Evolutionary conservation across 2,329 filamentous ascomycete species (phyloP), one percentile per base, ranked within the genome.

Genomic region (Verticillium nubilum): DNA sequence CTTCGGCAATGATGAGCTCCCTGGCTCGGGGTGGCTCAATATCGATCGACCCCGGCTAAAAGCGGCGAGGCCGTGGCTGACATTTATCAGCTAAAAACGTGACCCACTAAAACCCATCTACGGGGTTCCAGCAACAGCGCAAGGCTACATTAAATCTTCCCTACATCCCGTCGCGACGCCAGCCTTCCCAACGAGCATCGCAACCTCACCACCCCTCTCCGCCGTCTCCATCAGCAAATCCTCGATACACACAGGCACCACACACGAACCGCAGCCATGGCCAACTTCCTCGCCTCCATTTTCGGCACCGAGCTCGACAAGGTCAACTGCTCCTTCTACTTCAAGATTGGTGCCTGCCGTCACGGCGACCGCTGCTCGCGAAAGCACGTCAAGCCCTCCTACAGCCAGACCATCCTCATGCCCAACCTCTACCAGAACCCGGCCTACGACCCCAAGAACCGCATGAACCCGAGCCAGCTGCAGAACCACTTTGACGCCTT

Each of bases 221-320:
- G 58, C 57, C 54, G 19, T 13, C 29, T 6, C n/a, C 42, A 56
- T 15, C 35, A 26, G 10, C 23, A n/a, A 31, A 57, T 12, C 27
- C 29, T 37, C 54, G 26, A 28, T 15, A 42, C 27, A n/a, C 2
- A 3, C 35, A 19, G 5, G 17, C 37, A 17, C 28, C 19, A 57
- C 17, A n/a, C n/a, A n/a, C 55, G 42, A 12, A 52, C 29, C 26
- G 25, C 33, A 23, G 19, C 33, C 52, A 97, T 97, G 93, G 93
- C 93, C 72, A 97, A 97, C 83, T 98, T 97, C 75, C 90, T 99
- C 75, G 95, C 95, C 71, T 97, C 92, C 74, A 99, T 99, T 80
- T 99, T 99, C 83, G 95, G 95, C 72, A 99, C 95, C 29, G 95
- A 99, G 84, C 95, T 98, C 78, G 95, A 99, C 87, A 99, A 94